Evolutionary conservation across 1,284 basidiomycete genomes (phyloP), one percentile per base, ranked within the genome.

Genomic region (Ustilago esculenta): DNA sequence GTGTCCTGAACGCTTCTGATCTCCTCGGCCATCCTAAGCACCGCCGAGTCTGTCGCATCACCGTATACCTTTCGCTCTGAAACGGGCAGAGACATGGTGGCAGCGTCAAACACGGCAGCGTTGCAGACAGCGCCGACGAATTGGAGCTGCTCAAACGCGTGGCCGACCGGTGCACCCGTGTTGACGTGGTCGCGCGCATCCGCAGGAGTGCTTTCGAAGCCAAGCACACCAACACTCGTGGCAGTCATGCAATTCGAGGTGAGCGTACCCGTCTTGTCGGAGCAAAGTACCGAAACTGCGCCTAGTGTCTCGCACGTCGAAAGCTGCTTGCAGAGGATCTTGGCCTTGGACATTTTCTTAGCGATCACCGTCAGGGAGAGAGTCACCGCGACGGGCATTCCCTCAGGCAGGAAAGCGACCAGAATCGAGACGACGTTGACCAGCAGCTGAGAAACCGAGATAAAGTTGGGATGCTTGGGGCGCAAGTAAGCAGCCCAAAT

Each of bases 211-310:
- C 24, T 56, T 4, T 64, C 57, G 44, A 66, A 48, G 82, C 86
- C 48, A 83, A 77, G 14, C 82, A 66, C 53, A 49, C 61, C 72
- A 15, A 65, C 76, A 87, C 87, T 75, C 83, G 83, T 65, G 55
- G 64, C 72, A 5, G 50, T 57, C 68, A 74, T 72, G 21, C 40
- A 35, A 77, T 90, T 90, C 35, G 87, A 83, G 7, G 89, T 90
- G 46, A 90, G 82, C 15, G 89, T 90, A 6, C 89, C 89, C 2
- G 89, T 90, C 82, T 90, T 90, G 78, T 90, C 89, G 4, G 88
- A 89, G 10, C 88, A 88, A 10, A 90, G 82, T 12, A 90, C 84
- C 0, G 88, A 89, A 36, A 88, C 85, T 0, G 84, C 82, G 0
- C 88, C 88, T 21, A 90, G 84, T 2, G 89, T 90, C 78, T 90